A percentile compares a stretch with the other conserved stretches of the same genome.
Evolutionary conservation across 495 filamentous ascomycete species (phyloP).

Genomic region (Rostrohypoxylon terebratum): DNA sequence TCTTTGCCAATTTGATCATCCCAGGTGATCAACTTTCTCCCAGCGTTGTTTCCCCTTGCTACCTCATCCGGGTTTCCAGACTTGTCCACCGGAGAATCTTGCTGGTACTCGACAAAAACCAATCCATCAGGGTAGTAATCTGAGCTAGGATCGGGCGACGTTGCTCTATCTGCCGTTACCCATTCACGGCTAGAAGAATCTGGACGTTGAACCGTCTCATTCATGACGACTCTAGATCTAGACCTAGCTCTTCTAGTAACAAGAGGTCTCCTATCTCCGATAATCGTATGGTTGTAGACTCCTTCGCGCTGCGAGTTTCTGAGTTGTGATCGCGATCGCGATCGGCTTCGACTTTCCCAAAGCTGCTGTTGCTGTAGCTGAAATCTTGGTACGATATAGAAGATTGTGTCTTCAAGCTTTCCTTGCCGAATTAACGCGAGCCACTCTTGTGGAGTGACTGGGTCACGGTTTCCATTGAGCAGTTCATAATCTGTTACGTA

Average conservation of each 20-base stretch:
- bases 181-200: background rate
- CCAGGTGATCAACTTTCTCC: conserved; percentile 2
- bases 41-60: background rate
- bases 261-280: background rate
- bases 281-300: background rate
- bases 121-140: background rate
- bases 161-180: background rate
- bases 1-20: background rate
- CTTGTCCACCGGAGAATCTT: background rate
- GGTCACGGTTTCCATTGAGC: background rate
- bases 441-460: conserved; percentile 4
- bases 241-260: background rate
- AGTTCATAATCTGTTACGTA: conserved; percentile 1
- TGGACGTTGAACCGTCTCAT: background rate
- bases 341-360: background rate
- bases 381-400: conserved; percentile 8
- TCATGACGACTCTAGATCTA: background rate
- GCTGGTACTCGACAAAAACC: conserved; percentile 1
- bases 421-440: conserved; percentile 1
- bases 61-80: background rate
- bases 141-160: background rate
- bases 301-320: background rate
- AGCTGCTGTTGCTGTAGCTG: conserved; percentile 1
- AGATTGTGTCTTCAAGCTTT: background rate
- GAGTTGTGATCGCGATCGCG: background rate